phyloP scores from a whole-genome alignment of 148 eudicot genomes.

The Mesembryanthemum crystallinum region DNA sequence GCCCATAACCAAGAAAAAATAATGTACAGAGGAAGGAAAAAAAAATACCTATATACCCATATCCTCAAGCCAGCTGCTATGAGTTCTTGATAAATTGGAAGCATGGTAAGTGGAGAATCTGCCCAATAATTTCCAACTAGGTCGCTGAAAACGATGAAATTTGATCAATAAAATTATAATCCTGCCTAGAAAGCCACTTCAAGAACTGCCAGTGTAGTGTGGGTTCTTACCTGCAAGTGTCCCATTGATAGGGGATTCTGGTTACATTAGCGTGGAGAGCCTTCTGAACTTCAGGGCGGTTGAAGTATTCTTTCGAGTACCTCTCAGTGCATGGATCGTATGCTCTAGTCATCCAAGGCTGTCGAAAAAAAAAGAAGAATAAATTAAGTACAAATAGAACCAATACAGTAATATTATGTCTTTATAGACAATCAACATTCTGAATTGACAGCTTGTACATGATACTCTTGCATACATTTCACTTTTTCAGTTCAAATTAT shows the following conservation, averaged over 20 bases:
- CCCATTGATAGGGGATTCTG: slow-evolving; percentile 62
- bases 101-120: slow-evolving; percentile 90
- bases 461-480: too few relatives aligned
- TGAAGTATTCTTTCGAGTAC: slow-evolving; percentile 71
- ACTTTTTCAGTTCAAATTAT: background rate
- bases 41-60: slow-evolving; percentile 81
- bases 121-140: slow-evolving; percentile 73
- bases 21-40: background rate
- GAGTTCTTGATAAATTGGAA: slow-evolving; percentile 88
- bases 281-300: slow-evolving; percentile 81
- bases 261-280: slow-evolving; percentile 84
- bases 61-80: slow-evolving; percentile 75
- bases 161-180: background rate
- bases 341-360: slow-evolving; percentile 98
- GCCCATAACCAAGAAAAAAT: too few relatives aligned
- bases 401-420: too few relatives aligned
- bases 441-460: slow-evolving; percentile 12
- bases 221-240: slow-evolving; percentile 67
- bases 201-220: background rate
- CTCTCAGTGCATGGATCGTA: slow-evolving; percentile 97
- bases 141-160: slow-evolving; percentile 45
- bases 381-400: background rate
- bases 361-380: slow-evolving; percentile 7
- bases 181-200: background rate
- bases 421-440: background rate